A percentile compares a stretch with the other conserved stretches of the same genome.
Conservation (phyloP, 345 rosid genomes). For the Gossypium australe region DNA sequence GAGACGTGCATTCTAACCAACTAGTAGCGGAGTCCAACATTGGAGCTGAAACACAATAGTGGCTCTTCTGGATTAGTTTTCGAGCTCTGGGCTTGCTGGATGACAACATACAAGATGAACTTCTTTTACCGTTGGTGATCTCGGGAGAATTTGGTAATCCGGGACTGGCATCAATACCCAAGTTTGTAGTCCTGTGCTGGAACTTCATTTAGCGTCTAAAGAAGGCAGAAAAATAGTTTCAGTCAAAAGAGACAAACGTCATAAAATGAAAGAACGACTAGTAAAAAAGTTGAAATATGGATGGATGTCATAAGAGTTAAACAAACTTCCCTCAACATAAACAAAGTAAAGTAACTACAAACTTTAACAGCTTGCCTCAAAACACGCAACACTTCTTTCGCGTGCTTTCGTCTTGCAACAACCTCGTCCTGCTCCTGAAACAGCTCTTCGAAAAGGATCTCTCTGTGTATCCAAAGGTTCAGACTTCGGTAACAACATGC, state of each 20-base stretch:
- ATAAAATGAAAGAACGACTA: not conserved
- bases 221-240: not conserved
- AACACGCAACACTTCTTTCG: constrained; percentile 19
- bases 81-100: constrained; percentile 1
- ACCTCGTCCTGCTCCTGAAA: constrained; percentile 33
- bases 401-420: constrained; percentile 18
- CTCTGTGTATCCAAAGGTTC: constrained; percentile 20
- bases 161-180: not conserved
- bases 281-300: not conserved
- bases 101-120: not conserved
- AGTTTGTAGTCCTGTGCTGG: constrained; percentile 3
- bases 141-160: constrained; percentile 13
- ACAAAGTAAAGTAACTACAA: constrained; percentile 12
- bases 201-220: constrained; percentile 24
- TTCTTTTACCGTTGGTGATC: not conserved
- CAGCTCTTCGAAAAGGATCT: constrained; percentile 30
- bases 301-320: not conserved
- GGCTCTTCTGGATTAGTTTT: constrained; percentile 11
- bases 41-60: not conserved
- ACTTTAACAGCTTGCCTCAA: constrained; percentile 37
- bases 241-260: not conserved
- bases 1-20: not conserved
- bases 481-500: not conserved
- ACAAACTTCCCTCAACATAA: not conserved
- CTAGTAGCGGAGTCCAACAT: not conserved